Conservation (phyloP, 495 filamentous ascomycete genomes). For the Cetradonia linearis region DNA sequence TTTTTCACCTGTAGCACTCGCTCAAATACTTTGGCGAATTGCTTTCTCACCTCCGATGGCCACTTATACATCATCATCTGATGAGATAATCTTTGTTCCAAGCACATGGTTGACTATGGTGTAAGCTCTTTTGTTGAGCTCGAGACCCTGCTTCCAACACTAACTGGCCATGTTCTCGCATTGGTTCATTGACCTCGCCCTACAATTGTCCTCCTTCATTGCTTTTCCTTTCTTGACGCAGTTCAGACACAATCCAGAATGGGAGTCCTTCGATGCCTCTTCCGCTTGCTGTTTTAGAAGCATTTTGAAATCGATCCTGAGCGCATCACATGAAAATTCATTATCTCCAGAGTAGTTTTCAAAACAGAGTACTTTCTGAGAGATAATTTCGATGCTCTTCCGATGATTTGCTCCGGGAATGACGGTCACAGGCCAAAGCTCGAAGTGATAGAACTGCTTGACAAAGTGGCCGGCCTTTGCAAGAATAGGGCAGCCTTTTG, state of each 20-base stretch:
- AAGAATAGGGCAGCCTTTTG: neutral
- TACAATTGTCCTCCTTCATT: neutral
- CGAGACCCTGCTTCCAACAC: neutral
- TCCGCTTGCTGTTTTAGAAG: neutral
- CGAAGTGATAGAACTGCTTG: neutral
- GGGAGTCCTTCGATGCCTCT: neutral
- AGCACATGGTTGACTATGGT: neutral
- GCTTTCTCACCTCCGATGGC: neutral
- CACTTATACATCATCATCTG: neutral
- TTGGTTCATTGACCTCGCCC: neutral
- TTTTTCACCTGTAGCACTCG: too few species aligned
- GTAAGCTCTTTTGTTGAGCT: neutral
- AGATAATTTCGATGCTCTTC: neutral
- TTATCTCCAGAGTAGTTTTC: too few species aligned
- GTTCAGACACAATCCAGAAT: neutral
- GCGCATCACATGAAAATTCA: neutral
- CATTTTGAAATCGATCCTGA: neutral
- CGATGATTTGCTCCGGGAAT: neutral
- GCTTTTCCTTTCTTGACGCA: neutral
- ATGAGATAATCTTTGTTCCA: neutral
- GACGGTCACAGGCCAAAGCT: neutral
- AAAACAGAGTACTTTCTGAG: neutral
- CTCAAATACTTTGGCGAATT: neutral
- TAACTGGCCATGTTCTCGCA: neutral
- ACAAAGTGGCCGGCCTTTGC: neutral